Percentiles rank a stretch among this genome's conserved stretches.
These are phyloP conservation scores for Nitzschia palea DNA, from an alignment of 108 stramenopile genomes.

Conservation along the genomic window DNA sequence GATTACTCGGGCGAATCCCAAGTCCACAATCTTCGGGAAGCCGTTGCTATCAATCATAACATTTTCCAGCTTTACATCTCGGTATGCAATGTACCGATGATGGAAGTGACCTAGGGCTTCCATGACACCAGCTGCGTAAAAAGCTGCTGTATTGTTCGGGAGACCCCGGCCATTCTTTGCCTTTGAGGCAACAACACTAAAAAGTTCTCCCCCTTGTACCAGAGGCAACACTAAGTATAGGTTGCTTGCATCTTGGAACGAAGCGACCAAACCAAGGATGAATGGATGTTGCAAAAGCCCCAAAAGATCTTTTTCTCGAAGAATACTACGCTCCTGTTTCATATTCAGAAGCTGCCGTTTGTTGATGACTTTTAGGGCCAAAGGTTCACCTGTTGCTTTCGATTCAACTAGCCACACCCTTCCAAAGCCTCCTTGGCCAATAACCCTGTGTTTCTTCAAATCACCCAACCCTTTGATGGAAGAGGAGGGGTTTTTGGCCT, in stretches of 20 bases:
- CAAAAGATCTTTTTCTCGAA: constrained; percentile 58
- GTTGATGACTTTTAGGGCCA: constrained; percentile 34
- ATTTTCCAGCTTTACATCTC: constrained; percentile 93
- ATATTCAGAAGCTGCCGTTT: constrained; percentile 15
- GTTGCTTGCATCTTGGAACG: constrained; percentile 56
- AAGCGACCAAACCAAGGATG: constrained; percentile 43
- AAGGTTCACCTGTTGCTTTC: constrained; percentile 31
- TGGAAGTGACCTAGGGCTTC: constrained; percentile 74
- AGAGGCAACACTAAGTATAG: constrained; percentile 66
- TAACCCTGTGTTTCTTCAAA: constrained; percentile 55
- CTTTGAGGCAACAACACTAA: constrained; percentile 37
- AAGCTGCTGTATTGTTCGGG: constrained; percentile 14
- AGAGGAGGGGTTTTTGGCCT: constrained; percentile 29
- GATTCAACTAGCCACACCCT: constrained; percentile 68
- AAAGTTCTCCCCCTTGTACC: constrained; percentile 68
- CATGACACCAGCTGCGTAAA: constrained; percentile 28
- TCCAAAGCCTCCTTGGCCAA: constrained; percentile 83
- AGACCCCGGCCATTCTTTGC: constrained; percentile 15
- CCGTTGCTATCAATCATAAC: constrained; percentile 67
- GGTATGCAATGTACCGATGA: constrained; percentile 85
- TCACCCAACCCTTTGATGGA: constrained; percentile 35
- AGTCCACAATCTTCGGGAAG: constrained; percentile 81
- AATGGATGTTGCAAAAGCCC: constrained; percentile 60
- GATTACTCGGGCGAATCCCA: constrained; percentile 43
- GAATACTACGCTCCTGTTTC: constrained; percentile 57